These are phyloP conservation scores for Cyclocybe cylindracea DNA, from an alignment of 768 basidiomycete species.

Conservation along the genomic window DNA sequence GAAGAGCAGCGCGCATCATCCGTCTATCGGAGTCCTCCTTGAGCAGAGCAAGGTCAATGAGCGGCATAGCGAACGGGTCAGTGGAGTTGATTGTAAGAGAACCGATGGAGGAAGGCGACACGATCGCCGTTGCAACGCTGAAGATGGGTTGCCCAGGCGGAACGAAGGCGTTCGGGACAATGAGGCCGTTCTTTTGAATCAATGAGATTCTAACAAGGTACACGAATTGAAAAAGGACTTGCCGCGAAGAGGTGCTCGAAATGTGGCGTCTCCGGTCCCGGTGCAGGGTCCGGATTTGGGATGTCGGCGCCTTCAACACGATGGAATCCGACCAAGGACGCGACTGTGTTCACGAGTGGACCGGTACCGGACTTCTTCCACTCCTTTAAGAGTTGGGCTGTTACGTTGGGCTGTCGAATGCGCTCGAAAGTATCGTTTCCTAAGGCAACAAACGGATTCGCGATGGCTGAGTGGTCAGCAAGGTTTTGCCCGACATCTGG, in stretches of 20 bases:
- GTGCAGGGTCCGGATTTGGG: constrained; percentile 2
- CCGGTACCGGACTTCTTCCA: neutral
- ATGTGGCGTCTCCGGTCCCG: constrained; percentile 7
- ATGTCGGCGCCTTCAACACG: constrained; percentile 1
- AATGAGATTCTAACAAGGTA: neutral
- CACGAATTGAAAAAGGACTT: neutral
- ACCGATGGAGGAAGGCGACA: constrained; percentile 8
- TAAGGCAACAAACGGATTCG: constrained; percentile 1
- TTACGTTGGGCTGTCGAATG: constrained; percentile 1
- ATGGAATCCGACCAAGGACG: neutral
- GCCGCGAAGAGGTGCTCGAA: constrained; percentile 9
- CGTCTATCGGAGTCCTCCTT: constrained; percentile 24
- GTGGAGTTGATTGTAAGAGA: constrained; percentile 34
- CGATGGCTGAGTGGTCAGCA: constrained; percentile 28
- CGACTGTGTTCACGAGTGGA: constrained; percentile 2
- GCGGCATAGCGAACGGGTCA: constrained; percentile 42
- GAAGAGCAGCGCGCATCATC: constrained; percentile 22
- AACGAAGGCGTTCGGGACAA: constrained; percentile 7
- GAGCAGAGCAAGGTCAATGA: constrained; percentile 51
- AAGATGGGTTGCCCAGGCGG: constrained; percentile 1
- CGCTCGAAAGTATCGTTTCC: neutral
- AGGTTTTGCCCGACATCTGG: constrained; percentile 39
- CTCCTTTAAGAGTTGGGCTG: neutral
- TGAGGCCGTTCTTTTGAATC: constrained; percentile 4
- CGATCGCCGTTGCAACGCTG: neutral